Percentiles rank a stretch among this genome's conserved stretches.
These are phyloP conservation scores for Neobulgaria alba DNA, from an alignment of 2,329 filamentous ascomycete species.

Conservation along the genomic window DNA sequence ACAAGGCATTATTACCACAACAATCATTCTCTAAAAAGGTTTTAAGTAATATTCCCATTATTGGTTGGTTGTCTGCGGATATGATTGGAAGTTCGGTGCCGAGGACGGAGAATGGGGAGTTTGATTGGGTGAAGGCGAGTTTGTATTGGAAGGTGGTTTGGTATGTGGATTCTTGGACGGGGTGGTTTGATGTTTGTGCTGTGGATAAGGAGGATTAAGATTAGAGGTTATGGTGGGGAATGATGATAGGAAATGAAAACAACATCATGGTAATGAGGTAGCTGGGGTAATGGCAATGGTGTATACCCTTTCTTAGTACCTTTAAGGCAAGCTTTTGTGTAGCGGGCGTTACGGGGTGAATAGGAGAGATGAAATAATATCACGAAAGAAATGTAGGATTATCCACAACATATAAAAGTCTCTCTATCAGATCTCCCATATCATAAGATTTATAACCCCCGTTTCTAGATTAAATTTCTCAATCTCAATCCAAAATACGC, in stretches of 20 bases:
- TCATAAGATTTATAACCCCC: too few relatives aligned
- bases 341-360: too few relatives aligned
- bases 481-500: too few relatives aligned
- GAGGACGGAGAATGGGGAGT: conserved; percentile 61
- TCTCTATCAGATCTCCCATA: too few relatives aligned
- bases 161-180: conserved; percentile 50
- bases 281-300: neutral
- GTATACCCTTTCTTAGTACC: neutral
- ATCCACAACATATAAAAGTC: too few relatives aligned
- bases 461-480: too few relatives aligned
- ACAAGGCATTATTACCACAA: conserved; percentile 63
- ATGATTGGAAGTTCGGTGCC: conserved; percentile 73
- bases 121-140: conserved; percentile 64
- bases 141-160: conserved; percentile 61
- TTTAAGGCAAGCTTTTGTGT: too few relatives aligned
- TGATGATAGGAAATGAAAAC: too few relatives aligned
- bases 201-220: conserved; percentile 22
- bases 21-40: conserved; percentile 56
- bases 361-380: too few relatives aligned
- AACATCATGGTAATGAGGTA: too few relatives aligned
- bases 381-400: too few relatives aligned
- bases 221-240: too few relatives aligned
- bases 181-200: conserved; percentile 48
- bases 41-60: conserved; percentile 56
- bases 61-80: conserved; percentile 61